Evolutionary conservation across 352 stramenopile species (phyloP).

Genomic region (Pythium phragmiticola): DNA sequence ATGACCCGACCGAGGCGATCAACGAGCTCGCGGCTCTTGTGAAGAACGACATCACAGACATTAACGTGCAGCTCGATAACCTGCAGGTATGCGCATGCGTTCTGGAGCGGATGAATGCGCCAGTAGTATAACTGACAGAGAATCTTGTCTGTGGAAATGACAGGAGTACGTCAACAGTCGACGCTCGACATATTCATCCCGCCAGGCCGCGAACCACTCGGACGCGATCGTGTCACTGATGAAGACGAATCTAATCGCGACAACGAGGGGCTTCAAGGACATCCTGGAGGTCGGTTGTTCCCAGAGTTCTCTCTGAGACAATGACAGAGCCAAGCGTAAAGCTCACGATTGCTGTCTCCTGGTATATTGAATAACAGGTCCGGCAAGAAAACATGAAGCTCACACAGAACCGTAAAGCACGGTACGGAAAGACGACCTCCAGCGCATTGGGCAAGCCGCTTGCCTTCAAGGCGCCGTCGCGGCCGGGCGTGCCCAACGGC

Average conservation of each 20-base stretch:
- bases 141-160: background rate
- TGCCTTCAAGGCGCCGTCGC: conserved; percentile 51
- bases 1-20: conserved; percentile 81
- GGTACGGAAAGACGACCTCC: conserved; percentile 75
- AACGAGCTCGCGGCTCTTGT: conserved; percentile 79
- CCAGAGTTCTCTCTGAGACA: background rate
- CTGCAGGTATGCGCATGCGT: conserved; percentile 37
- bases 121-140: background rate
- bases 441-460: conserved; percentile 74
- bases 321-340: too few relatives aligned
- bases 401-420: conserved; percentile 72
- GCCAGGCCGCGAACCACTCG: conserved; percentile 75
- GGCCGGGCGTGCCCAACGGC: background rate
- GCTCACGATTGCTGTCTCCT: background rate
- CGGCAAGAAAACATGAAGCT: conserved; percentile 88
- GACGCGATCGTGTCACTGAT: conserved; percentile 83
- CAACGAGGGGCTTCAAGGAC: conserved; percentile 81
- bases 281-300: conserved; percentile 54
- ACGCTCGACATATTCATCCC: conserved; percentile 49
- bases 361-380: conserved; percentile 26
- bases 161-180: conserved; percentile 78
- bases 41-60: conserved; percentile 87
- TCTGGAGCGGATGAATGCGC: too few relatives aligned
- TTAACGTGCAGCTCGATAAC: conserved; percentile 85
- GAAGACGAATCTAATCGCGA: conserved; percentile 82